These are phyloP conservation scores for Dothideomycetidae sp. DNA, from an alignment of 2,329 filamentous ascomycete species.

Conservation along the genomic window DNA sequence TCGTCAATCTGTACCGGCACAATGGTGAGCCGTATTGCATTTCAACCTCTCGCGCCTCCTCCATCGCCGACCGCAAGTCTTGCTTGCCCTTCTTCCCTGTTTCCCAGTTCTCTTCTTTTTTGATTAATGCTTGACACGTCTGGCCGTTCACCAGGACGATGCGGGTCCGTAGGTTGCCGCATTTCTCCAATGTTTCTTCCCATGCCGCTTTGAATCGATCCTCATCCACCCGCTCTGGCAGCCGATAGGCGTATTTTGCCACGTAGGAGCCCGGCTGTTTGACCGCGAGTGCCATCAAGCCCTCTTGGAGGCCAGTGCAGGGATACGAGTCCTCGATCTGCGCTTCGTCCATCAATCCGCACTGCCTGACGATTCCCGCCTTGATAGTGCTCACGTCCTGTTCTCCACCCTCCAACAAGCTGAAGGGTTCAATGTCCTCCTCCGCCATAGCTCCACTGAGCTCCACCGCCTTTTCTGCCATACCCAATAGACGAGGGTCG, in stretches of 20 bases:
- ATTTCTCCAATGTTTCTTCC: neutral
- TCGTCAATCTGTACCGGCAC: neutral
- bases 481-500: neutral
- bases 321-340: constrained; percentile 5
- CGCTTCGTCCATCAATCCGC: neutral
- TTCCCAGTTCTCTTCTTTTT: neutral
- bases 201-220: neutral
- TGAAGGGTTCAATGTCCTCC: neutral
- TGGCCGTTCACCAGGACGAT: neutral
- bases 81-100: neutral
- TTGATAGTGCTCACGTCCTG: neutral
- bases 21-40: constrained; percentile 1
- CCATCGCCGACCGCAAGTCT: neutral
- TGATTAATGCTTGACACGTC: constrained; percentile 1
- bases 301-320: constrained; percentile 3
- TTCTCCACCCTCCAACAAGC: neutral
- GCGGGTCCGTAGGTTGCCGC: constrained; percentile 1
- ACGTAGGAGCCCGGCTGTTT: neutral
- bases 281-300: constrained; percentile 1
- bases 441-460: neutral
- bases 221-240: neutral
- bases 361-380: constrained; percentile 10
- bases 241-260: neutral
- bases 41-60: too few species aligned
- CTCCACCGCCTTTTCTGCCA: neutral